phyloP scores from a whole-genome alignment of 495 filamentous ascomycete species.

The Tuber aestivum region DNA sequence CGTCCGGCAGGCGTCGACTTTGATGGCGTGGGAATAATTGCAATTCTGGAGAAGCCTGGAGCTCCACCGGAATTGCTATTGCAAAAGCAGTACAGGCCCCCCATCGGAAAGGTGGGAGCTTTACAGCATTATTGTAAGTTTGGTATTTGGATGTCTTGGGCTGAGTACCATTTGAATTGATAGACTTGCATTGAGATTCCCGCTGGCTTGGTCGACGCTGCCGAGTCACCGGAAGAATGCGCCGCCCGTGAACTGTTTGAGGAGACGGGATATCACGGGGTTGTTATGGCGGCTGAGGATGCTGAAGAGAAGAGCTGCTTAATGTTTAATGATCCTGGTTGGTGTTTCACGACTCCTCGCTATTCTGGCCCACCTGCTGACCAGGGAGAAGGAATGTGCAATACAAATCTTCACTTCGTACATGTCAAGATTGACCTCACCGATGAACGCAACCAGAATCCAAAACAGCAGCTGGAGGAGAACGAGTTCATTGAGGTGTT shows the following conservation, averaged over 20 bases:
- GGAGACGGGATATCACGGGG: conserved; percentile 85
- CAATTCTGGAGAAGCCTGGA: conserved; percentile 66
- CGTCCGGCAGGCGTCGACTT: conserved; percentile 63
- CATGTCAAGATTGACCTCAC: conserved; percentile 71
- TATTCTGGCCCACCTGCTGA: neutral
- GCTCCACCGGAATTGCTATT: conserved; percentile 59
- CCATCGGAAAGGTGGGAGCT: conserved; percentile 58
- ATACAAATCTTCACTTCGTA: conserved; percentile 78
- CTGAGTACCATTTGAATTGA: neutral
- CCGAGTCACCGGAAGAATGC: conserved; percentile 69
- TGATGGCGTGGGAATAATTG: conserved; percentile 86
- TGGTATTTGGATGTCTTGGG: neutral
- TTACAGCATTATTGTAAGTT: neutral
- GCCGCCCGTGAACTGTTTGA: conserved; percentile 87
- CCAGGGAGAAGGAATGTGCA: conserved; percentile 61
- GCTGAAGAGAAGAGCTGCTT: conserved; percentile 59
- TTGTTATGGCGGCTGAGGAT: conserved; percentile 45
- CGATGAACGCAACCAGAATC: conserved; percentile 61
- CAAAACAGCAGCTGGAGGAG: conserved; percentile 71
- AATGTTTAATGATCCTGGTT: conserved; percentile 65
- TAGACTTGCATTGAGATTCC: conserved; percentile 67
- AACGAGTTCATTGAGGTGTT: conserved; percentile 90
- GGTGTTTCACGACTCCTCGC: neutral
- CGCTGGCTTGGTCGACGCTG: conserved; percentile 76
- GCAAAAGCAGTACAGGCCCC: conserved; percentile 84